These are phyloP conservation scores for Moringa oleifera DNA, from an alignment of 345 rosid genomes.

Conservation along the genomic window DNA sequence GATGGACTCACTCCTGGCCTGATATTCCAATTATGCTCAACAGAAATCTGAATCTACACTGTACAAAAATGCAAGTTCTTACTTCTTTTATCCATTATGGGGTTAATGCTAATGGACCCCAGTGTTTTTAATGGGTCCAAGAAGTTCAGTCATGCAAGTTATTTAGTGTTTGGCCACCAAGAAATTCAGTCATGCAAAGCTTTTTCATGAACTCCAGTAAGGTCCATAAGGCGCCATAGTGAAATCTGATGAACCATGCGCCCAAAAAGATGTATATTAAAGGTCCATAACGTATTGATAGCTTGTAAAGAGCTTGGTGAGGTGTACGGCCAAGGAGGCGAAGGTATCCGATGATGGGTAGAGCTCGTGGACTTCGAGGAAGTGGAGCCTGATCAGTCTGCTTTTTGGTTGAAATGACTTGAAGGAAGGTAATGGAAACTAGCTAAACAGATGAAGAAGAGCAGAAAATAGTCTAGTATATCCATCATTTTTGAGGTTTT, in stretches of 20 bases:
- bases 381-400: background rate
- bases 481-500: no score
- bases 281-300: background rate
- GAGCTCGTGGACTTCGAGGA: background rate
- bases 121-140: no score
- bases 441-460: no score
- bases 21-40: no score
- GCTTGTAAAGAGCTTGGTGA: background rate
- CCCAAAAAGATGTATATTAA: background rate
- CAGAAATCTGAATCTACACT: no score
- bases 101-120: no score
- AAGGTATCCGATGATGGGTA: background rate
- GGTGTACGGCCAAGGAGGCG: background rate
- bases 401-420: background rate
- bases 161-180: background rate
- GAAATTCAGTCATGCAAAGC: background rate
- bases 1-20: no score
- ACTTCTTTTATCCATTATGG: no score
- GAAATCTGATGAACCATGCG: background rate
- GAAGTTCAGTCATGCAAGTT: no score
- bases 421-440: slow-evolving; percentile 7
- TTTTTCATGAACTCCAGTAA: background rate
- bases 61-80: no score
- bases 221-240: background rate
- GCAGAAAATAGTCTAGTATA: background rate